Percentiles rank a stretch among this genome's conserved stretches.
Evolutionary conservation across 148 eudicot genomes (phyloP).

Genomic region (Fagopyrum esculentum): DNA sequence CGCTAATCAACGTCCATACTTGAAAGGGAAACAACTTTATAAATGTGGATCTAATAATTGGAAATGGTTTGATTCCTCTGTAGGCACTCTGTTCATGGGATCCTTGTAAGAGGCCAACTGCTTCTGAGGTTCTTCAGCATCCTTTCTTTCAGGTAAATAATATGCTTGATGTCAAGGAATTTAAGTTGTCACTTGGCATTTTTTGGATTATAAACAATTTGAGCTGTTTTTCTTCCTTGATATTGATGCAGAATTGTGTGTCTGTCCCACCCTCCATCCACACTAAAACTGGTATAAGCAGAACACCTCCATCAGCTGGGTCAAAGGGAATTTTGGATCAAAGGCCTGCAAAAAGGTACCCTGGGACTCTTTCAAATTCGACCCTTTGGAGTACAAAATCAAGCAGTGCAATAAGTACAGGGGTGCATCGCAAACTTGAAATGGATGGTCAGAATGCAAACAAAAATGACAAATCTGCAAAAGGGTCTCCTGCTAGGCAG

Average conservation of each 20-base stretch:
- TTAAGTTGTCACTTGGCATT: neutral
- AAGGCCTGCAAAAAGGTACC: slow-evolving; percentile 37
- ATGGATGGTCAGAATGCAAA: slow-evolving; percentile 47
- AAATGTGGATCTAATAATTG: neutral
- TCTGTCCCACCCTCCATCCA: slow-evolving; percentile 62
- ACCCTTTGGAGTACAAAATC: slow-evolving; percentile 35
- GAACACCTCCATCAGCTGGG: slow-evolving; percentile 50
- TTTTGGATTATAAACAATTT: neutral
- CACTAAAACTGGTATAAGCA: slow-evolving; percentile 29
- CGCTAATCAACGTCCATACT: no score
- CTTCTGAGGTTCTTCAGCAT: slow-evolving; percentile 79
- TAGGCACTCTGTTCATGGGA: slow-evolving; percentile 89
- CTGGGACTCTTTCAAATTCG: slow-evolving; percentile 33
- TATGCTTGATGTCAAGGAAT: no score
- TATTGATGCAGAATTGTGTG: slow-evolving; percentile 50
- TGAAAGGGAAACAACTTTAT: neutral
- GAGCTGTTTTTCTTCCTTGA: neutral
- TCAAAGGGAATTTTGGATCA: slow-evolving; percentile 40
- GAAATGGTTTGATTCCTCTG: neutral
- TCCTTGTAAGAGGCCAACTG: slow-evolving; percentile 85
- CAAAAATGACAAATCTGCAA: slow-evolving; percentile 41
- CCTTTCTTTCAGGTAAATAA: slow-evolving; percentile 77
- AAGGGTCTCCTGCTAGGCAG: slow-evolving; percentile 23
- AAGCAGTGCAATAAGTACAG: slow-evolving; percentile 32
- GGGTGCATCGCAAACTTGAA: slow-evolving; percentile 62